These are phyloP conservation scores for Sphaerobolus stellatus DNA, from an alignment of 1,284 basidiomycete species.

Conservation along the genomic window DNA sequence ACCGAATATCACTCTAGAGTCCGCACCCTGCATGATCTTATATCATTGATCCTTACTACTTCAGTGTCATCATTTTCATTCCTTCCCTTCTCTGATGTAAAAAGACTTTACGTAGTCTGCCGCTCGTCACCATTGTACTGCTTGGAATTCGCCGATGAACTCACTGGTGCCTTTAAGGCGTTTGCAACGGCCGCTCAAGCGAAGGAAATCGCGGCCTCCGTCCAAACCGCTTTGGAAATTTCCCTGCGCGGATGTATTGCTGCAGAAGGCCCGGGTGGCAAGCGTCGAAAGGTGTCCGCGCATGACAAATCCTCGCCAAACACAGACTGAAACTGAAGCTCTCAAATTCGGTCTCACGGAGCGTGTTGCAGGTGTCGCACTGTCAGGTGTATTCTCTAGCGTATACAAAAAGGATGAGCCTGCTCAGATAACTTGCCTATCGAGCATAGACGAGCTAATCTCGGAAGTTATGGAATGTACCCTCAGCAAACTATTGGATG, in stretches of 20 bases:
- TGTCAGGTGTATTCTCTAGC: no score
- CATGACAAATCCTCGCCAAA: neutral
- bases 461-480: no score
- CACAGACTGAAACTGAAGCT: neutral
- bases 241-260: constrained; percentile 21
- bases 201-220: constrained; percentile 31
- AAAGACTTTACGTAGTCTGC: constrained; percentile 33
- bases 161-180: constrained; percentile 47
- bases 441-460: no score
- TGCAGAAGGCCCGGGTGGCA: neutral
- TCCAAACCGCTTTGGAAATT: constrained; percentile 33
- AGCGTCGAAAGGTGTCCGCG: constrained; percentile 5
- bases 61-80: constrained; percentile 25
- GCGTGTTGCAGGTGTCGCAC: neutral
- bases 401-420: no score
- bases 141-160: constrained; percentile 43
- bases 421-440: no score
- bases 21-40: constrained; percentile 55
- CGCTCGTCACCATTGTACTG: constrained; percentile 44
- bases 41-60: constrained; percentile 41
- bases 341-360: neutral
- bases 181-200: constrained; percentile 60
- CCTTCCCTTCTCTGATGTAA: constrained; percentile 21
- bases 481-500: no score
- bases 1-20: constrained; percentile 66